phyloP scores from a whole-genome alignment of 306 rosid species.

The Prunus fruticosa region DNA sequence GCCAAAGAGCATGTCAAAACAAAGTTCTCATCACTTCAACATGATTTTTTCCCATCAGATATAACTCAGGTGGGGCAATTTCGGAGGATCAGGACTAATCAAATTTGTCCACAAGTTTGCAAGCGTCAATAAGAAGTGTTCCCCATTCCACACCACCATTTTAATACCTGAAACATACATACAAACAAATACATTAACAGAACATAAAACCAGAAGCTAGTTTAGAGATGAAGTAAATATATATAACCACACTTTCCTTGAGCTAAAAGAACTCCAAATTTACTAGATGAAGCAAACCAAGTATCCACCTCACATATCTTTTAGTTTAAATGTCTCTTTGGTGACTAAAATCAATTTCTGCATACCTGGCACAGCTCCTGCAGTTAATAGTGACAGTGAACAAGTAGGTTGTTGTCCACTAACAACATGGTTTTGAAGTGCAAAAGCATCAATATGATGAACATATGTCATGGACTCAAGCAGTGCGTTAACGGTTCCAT shows the following conservation, averaged over 20 bases:
- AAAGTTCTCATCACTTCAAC: slow-evolving; percentile 11
- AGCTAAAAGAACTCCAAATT: neutral
- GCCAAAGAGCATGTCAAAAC: neutral
- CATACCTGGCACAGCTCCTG: slow-evolving; percentile 70
- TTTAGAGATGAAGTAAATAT: neutral
- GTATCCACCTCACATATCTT: neutral
- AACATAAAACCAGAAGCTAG: neutral
- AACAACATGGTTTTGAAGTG: slow-evolving; percentile 44
- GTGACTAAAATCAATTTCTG: slow-evolving; percentile 3
- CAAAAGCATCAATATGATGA: slow-evolving; percentile 52
- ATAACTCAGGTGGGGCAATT: slow-evolving; percentile 19
- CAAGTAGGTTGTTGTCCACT: slow-evolving; percentile 59
- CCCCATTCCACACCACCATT: slow-evolving; percentile 71
- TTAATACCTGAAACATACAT: slow-evolving; percentile 55
- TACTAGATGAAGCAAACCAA: neutral
- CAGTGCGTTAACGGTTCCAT: slow-evolving; percentile 33
- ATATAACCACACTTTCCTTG: neutral
- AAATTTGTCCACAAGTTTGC: slow-evolving; percentile 88
- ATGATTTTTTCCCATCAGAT: slow-evolving; percentile 22
- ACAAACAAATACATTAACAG: neutral
- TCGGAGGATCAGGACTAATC: slow-evolving; percentile 59
- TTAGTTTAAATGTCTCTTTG: neutral
- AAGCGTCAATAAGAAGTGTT: slow-evolving; percentile 55
- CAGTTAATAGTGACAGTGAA: slow-evolving; percentile 62
- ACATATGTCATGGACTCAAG: slow-evolving; percentile 59